Percentiles rank a stretch among this genome's conserved stretches.
Evolutionary conservation across 2,329 filamentous ascomycete genomes (phyloP).

Genomic region (Colletotrichum lindemuthianum): DNA sequence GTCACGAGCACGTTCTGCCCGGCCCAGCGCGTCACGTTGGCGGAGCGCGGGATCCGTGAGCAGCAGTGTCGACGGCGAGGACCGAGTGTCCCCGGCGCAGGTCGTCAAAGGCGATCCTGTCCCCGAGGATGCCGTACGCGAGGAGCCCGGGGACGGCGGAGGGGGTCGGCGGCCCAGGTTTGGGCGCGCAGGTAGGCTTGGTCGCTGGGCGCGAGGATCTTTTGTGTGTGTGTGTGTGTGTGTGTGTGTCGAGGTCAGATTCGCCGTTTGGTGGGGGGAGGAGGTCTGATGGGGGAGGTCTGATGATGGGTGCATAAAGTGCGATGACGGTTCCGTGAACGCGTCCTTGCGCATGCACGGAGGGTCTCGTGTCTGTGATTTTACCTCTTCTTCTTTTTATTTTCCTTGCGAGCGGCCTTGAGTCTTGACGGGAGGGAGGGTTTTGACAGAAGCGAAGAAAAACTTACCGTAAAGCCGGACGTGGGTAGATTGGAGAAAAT

Average conservation of each 20-base stretch:
- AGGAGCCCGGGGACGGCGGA: constrained; percentile 51
- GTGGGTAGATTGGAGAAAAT: constrained; percentile 55
- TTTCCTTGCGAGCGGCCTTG: not conserved
- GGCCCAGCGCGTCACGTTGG: constrained; percentile 59
- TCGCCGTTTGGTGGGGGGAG: no score
- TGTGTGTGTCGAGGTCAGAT: not conserved
- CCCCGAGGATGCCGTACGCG: constrained; percentile 68
- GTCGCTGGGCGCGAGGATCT: constrained; percentile 68
- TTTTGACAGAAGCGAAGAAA: constrained; percentile 1
- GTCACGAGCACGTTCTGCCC: constrained; percentile 60
- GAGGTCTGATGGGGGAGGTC: no score
- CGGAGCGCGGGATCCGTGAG: constrained; percentile 53
- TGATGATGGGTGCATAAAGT: not conserved
- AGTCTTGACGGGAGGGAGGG: not conserved
- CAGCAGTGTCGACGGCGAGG: constrained; percentile 58
- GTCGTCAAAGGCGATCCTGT: constrained; percentile 53
- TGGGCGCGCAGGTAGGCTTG: constrained; percentile 58
- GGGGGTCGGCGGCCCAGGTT: constrained; percentile 53
- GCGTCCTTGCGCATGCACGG: no score
- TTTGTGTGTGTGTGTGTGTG: not conserved
- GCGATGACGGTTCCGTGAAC: not conserved
- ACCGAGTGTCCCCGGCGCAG: constrained; percentile 49
- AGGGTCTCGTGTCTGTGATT: not conserved
- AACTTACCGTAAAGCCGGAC: constrained; percentile 55
- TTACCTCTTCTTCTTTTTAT: no score